phyloP scores from a whole-genome alignment of 106 monocot species.

The Vanilla planifolia region DNA sequence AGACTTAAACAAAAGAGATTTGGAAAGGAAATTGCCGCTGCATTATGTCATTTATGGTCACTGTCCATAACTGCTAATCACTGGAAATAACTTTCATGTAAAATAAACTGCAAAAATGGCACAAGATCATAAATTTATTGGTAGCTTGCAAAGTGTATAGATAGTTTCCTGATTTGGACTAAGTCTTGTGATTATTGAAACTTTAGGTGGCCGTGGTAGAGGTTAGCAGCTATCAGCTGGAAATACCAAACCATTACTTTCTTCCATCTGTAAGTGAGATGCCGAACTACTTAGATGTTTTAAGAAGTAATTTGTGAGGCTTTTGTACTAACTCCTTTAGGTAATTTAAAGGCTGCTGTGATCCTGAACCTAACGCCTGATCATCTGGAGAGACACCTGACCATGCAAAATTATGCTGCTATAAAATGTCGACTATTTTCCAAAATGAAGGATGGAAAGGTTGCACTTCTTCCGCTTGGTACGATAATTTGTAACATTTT shows the following conservation, averaged over 20 bases:
- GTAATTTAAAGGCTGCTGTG: slow-evolving; percentile 29
- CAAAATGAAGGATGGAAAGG: slow-evolving; percentile 31
- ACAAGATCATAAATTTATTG: too few relatives aligned
- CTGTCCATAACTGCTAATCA: too few relatives aligned
- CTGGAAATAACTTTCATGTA: too few relatives aligned
- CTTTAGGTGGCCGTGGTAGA: slow-evolving; percentile 47
- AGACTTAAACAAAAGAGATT: too few relatives aligned
- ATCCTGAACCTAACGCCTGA: slow-evolving; percentile 51
- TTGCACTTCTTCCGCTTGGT: slow-evolving; percentile 45
- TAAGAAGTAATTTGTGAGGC: neutral
- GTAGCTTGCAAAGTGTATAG: too few relatives aligned
- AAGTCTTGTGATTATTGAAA: neutral
- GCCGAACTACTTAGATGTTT: neutral
- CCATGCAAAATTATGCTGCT: slow-evolving; percentile 44
- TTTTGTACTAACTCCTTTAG: slow-evolving; percentile 5
- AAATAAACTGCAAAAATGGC: too few relatives aligned
- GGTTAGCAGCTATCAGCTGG: slow-evolving; percentile 53
- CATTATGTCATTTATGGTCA: too few relatives aligned
- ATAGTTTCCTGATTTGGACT: too few relatives aligned
- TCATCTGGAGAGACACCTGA: slow-evolving; percentile 54
- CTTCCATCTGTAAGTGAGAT: slow-evolving; percentile 30
- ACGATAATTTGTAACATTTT: slow-evolving; percentile 5
- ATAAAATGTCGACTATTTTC: slow-evolving; percentile 46
- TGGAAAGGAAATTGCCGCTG: too few relatives aligned
- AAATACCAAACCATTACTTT: slow-evolving; percentile 38